A percentile compares a stretch with the other conserved stretches of the same genome.
These are phyloP conservation scores for Aspergillus sclerotioniger DNA, from an alignment of 495 filamentous ascomycete genomes.

Conservation along the genomic window DNA sequence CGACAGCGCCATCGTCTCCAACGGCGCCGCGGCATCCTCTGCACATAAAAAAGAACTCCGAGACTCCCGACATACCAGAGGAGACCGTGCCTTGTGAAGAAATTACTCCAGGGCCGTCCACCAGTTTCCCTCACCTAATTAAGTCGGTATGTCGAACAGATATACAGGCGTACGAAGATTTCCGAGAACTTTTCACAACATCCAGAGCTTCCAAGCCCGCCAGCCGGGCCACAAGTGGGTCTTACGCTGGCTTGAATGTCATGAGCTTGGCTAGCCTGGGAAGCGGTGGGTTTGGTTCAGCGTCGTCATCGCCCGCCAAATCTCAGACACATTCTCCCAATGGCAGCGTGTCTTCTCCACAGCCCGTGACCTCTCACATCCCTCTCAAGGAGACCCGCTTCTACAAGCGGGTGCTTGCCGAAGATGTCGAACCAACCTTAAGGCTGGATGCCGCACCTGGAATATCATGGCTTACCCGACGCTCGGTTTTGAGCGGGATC, in stretches of 20 bases:
- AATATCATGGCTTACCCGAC: constrained; percentile 86
- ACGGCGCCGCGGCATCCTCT: constrained; percentile 34
- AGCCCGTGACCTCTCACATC: constrained; percentile 32
- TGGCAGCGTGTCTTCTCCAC: constrained; percentile 39
- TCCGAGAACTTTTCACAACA: constrained; percentile 69
- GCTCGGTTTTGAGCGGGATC: constrained; percentile 77
- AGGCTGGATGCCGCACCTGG: constrained; percentile 86
- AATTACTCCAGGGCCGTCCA: constrained; percentile 73
- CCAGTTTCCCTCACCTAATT: constrained; percentile 78
- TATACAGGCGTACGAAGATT: constrained; percentile 77
- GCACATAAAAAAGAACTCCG: constrained; percentile 23
- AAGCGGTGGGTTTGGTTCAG: constrained; percentile 46
- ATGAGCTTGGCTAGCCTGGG: constrained; percentile 56
- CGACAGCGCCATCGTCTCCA: constrained; percentile 68
- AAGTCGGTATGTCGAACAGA: constrained; percentile 82
- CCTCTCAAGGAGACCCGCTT: constrained; percentile 87
- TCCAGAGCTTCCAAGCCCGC: constrained; percentile 59
- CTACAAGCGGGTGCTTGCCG: constrained; percentile 81
- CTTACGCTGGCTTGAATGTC: constrained; percentile 61
- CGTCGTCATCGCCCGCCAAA: constrained; percentile 41
- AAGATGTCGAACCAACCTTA: constrained; percentile 93
- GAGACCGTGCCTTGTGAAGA: constrained; percentile 45
- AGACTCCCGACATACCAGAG: constrained; percentile 16
- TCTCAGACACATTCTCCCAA: constrained; percentile 40
- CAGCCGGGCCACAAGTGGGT: constrained; percentile 66